phyloP scores from a whole-genome alignment of 164 flowering plant genomes.

The Umbilicus rupestris region DNA sequence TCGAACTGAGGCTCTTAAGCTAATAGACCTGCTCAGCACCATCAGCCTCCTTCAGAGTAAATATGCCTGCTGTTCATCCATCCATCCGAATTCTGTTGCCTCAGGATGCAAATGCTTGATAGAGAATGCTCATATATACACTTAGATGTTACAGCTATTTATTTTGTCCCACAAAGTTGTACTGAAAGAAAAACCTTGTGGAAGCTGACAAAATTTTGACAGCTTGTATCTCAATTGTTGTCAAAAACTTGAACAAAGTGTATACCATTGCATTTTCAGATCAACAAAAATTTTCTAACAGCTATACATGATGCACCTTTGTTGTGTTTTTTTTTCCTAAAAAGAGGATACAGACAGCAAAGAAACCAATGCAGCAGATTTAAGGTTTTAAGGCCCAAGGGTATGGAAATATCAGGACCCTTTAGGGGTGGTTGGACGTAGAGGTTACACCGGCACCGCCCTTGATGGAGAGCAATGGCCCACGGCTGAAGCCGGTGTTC shows the following conservation, averaged over 20 bases:
- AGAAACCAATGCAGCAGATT: not conserved
- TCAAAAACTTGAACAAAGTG: not conserved
- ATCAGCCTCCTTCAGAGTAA: not conserved
- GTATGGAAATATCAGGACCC: not conserved
- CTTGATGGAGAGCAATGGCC: not conserved
- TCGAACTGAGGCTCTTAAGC: not conserved
- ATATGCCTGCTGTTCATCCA: too few relatives aligned
- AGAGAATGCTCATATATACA: not conserved
- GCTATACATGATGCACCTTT: not conserved
- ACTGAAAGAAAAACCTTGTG: not conserved
- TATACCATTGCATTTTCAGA: not conserved
- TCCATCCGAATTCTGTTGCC: not conserved
- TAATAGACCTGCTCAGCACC: not conserved
- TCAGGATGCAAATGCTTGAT: not conserved
- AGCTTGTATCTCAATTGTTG: too few relatives aligned
- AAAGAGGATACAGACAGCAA: not conserved
- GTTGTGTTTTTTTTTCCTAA: not conserved
- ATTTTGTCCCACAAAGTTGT: not conserved
- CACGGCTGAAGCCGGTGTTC: not conserved
- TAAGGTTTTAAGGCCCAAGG: not conserved
- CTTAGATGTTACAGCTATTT: not conserved
- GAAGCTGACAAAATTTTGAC: not conserved
- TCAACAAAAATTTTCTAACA: not conserved
- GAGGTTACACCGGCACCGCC: conserved; percentile 1
- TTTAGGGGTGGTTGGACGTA: not conserved